Percentiles rank a stretch among this genome's conserved stretches.
Evolutionary conservation across 805 yeast species (phyloP).

Genomic region (Phaffomyces opuntiae): DNA sequence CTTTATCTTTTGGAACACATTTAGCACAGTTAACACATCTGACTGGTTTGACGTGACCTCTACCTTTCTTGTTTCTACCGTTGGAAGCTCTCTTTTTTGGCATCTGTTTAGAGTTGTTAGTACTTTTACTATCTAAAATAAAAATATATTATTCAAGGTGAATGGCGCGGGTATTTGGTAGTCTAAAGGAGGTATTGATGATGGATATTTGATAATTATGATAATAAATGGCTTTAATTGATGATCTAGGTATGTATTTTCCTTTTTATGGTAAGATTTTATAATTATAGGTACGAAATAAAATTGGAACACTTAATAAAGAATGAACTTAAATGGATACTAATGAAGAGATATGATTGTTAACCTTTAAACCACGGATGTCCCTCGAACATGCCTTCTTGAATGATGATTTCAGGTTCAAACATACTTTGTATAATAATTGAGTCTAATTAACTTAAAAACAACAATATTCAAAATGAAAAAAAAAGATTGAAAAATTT

Average conservation of each 20-base stretch:
- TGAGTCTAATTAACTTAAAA: conserved; percentile 2
- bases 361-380: too few relatives aligned
- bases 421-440: conserved; percentile 7
- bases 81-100: conserved; percentile 99
- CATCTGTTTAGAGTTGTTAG: conserved; percentile 43
- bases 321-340: too few relatives aligned
- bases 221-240: too few relatives aligned
- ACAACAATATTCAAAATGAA: not conserved
- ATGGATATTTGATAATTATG: too few relatives aligned
- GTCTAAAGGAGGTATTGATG: not conserved
- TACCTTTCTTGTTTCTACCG: conserved; percentile 99
- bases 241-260: too few relatives aligned
- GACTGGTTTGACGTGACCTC: conserved; percentile 99
- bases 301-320: too few relatives aligned
- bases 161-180: not conserved
- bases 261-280: too few relatives aligned
- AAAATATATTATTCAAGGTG: not conserved
- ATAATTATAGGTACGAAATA: too few relatives aligned
- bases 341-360: too few relatives aligned
- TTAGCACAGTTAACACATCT: conserved; percentile 99
- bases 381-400: too few relatives aligned
- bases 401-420: too few relatives aligned
- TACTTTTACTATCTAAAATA: conserved; percentile 1
- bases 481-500: conserved; percentile 1
- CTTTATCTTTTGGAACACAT: conserved; percentile 99